Percentiles rank a stretch among this genome's conserved stretches.
Evolutionary conservation across 2,329 filamentous ascomycete species (phyloP).

Genomic region (Aspergillus viridinutans): DNA sequence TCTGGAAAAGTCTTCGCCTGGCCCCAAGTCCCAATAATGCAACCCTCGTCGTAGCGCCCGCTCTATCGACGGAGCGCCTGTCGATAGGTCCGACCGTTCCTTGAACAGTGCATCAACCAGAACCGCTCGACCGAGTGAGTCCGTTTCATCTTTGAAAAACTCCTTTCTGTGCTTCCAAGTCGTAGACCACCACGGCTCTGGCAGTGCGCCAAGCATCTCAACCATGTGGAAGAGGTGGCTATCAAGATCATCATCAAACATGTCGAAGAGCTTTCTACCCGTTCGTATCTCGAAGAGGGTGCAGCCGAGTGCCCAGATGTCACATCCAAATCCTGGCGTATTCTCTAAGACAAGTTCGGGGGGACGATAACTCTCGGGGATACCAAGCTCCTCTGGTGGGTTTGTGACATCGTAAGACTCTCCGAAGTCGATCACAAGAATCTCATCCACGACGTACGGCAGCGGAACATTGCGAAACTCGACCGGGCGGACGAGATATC

Average conservation of each 20-base stretch:
- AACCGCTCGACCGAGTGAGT: neutral
- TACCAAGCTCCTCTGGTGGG: neutral
- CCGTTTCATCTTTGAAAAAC: neutral
- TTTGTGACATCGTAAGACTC: neutral
- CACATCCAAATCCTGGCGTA: neutral
- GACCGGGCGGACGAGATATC: neutral
- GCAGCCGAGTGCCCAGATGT: slow-evolving; percentile 1
- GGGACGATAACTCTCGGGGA: neutral
- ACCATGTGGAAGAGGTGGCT: neutral
- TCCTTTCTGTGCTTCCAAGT: neutral
- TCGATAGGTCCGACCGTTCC: neutral
- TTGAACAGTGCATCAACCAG: too few species aligned
- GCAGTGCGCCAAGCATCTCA: neutral
- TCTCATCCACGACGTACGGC: neutral
- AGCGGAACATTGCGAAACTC: neutral
- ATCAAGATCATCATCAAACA: neutral
- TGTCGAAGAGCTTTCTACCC: neutral
- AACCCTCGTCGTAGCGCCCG: neutral
- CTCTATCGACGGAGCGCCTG: neutral
- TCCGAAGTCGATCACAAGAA: neutral
- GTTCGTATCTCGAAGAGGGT: slow-evolving; percentile 1
- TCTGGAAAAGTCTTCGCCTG: neutral
- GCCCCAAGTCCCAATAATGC: neutral
- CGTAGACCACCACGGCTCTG: neutral
- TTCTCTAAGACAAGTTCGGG: neutral